Conservation (phyloP, 2,329 filamentous ascomycete genomes). For the Ascosphaera apis region DNA sequence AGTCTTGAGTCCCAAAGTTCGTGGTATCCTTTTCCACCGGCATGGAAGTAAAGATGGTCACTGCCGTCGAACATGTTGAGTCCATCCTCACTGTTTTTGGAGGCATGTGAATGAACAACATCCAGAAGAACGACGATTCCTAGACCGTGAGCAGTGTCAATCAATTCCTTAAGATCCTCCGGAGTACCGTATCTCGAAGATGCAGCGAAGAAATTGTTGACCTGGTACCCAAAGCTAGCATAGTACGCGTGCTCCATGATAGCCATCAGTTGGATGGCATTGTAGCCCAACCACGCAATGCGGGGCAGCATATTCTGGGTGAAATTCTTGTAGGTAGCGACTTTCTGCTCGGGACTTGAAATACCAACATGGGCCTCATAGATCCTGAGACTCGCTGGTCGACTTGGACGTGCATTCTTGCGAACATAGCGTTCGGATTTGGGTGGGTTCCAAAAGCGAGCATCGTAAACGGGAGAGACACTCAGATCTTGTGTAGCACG, state of each 20-base stretch:
- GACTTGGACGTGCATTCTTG: constrained; percentile 60
- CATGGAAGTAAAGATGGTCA: constrained; percentile 91
- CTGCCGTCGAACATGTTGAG: constrained; percentile 90
- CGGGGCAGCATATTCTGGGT: constrained; percentile 76
- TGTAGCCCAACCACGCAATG: constrained; percentile 80
- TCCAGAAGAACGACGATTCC: constrained; percentile 82
- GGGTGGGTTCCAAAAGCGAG: constrained; percentile 91
- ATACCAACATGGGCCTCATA: constrained; percentile 99
- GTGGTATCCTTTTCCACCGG: constrained; percentile 60
- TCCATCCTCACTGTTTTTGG: constrained; percentile 89
- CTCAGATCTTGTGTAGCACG: constrained; percentile 83
- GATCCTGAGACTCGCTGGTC: constrained; percentile 67
- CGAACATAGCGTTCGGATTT: constrained; percentile 53
- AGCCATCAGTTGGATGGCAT: constrained; percentile 95
- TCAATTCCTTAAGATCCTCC: constrained; percentile 87
- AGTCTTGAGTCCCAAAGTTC: constrained; percentile 89
- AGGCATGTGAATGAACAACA: constrained; percentile 92
- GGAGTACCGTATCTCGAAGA: constrained; percentile 87
- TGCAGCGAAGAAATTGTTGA: constrained; percentile 96
- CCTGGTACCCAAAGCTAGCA: constrained; percentile 93
- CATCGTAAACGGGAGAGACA: constrained; percentile 83
- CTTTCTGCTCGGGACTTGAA: constrained; percentile 67
- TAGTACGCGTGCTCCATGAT: constrained; percentile 99
- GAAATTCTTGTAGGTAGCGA: constrained; percentile 94
- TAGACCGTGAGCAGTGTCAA: constrained; percentile 81